Conservation (phyloP, 257 asterid genomes). For the Cordia subcordata region DNA sequence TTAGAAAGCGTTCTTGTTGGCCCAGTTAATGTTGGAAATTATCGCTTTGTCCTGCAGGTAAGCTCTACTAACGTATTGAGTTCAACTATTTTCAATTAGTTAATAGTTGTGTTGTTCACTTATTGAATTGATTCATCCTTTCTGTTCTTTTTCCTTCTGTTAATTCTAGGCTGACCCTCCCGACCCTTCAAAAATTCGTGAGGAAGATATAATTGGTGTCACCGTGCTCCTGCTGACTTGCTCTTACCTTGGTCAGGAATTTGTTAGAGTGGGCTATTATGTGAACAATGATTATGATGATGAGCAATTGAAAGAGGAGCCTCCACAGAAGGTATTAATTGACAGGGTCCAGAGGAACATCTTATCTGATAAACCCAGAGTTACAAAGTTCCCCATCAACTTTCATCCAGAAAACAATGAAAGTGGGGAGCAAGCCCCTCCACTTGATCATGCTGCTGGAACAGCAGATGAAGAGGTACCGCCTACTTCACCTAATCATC, state of each 20-base stretch:
- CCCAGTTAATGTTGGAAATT: slow-evolving; percentile 93
- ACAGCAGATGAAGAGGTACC: slow-evolving; percentile 42
- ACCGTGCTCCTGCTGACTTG: slow-evolving; percentile 91
- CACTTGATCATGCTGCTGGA: slow-evolving; percentile 36
- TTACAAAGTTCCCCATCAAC: slow-evolving; percentile 84
- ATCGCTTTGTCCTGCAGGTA: slow-evolving; percentile 91
- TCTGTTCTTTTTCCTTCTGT: slow-evolving; percentile 5
- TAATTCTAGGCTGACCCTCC: slow-evolving; percentile 88
- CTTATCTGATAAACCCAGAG: slow-evolving; percentile 86
- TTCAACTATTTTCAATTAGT: not conserved
- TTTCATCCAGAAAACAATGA: slow-evolving; percentile 68
- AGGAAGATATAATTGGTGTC: slow-evolving; percentile 92
- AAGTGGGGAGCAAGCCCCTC: slow-evolving; percentile 57
- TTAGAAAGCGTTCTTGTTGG: slow-evolving; percentile 97
- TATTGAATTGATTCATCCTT: not conserved
- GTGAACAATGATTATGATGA: slow-evolving; percentile 86
- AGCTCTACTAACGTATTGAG: not conserved
- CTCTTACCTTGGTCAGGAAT: slow-evolving; percentile 91
- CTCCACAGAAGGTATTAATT: slow-evolving; percentile 79
- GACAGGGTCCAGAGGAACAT: slow-evolving; percentile 85
- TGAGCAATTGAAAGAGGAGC: slow-evolving; percentile 81
- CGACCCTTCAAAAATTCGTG: slow-evolving; percentile 89
- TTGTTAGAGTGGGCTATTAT: slow-evolving; percentile 88
- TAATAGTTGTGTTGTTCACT: not conserved
- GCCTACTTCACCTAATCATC: slow-evolving; percentile 32